Evolutionary conservation across 2,329 filamentous ascomycete species (phyloP), one percentile per base, ranked within the genome.

Genomic region (Aspergillus spinulosporus): DNA sequence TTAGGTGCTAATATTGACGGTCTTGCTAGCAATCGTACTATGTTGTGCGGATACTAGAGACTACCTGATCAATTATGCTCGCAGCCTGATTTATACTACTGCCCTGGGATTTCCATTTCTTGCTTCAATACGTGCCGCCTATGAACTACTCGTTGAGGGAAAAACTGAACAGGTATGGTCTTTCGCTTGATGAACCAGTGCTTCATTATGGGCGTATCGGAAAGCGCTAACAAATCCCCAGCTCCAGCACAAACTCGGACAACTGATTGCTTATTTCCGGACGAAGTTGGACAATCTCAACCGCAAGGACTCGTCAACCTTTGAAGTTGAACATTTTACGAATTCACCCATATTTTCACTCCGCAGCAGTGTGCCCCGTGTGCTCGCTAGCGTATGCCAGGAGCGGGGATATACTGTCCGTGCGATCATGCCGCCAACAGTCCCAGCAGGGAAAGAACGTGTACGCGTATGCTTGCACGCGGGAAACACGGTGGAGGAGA

Each of bases 1-100:
- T 15, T 46, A 68, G 8, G 48, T 9, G 11, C 62, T 36, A 49
- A 34, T 43, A 69, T 51, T 62, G 40, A 64, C 50, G 2, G 7
- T 40, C 8, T 3, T 40, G 5, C 45, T 4, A 86, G 84, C 83
- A 1, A 78, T 86, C 15, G 74, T 90, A 1, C 76, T 91, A 0
- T 89, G 86, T 66, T 84, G 84, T 1, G 69, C 79, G 0, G 72
- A 80, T 0, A 82, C 84, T 0, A 77, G 86, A 26, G 73, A 82
- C 1, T 90, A 90, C 60, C 76, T 91, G 50, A 82, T 90, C 70
- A 91, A 92, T 66, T 91, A 91, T 65, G 87, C 88, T 0, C 82
- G 88, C n/a, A 85, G 82, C 1, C 73, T 91, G 42, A 90, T 91
- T 53, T 92, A 90, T 69, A 90, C 88, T 0, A 90, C 88, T 0